Base-by-base conservation (phyloP, 495 filamentous ascomycete genomes). In the Penicillium desertorum region DNA sequence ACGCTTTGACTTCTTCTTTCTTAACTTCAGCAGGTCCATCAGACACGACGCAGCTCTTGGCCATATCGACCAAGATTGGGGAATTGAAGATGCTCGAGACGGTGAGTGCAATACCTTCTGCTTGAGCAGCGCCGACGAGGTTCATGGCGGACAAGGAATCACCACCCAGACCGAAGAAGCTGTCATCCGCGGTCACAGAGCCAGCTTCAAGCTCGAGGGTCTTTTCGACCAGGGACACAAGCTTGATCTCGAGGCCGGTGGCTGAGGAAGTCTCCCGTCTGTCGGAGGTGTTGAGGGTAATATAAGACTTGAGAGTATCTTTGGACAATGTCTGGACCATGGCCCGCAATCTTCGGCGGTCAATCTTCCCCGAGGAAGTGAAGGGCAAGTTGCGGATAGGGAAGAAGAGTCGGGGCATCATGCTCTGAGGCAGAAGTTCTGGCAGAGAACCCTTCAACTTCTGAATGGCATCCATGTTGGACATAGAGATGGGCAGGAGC, bases 381-480 rank as follows among this genome's bases (percentile, higher is more conserved):
- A 81, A 70, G 0, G 86, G 86, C 60, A 88, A 76, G 37, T 74
- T 68, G 22, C 67, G 67, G 1, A 88, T 61, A 0, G 85, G 83
- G 48, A 88, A 81, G 58, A 82, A 87, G 0, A 83, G 76, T 2
- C 80, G 74, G 5, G 86, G 86, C 17, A 88, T 75, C 85, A 88
- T 87, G 63, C 83, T 81, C 11, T 65, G 62, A 1, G 81, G 79
- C 3, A 81, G 57, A 9, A 65, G 34, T n/a, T 74, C 64, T 0
- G 60, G 61, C 3, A 81, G 55, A 8, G 70, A 70, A 3, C 45
- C 47, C 45, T 76, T 72, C 8, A 79, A 57, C 14, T 62, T 62
- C 39, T 73, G 68, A 16, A 78, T 65, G 19, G 59, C 59, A 42
- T 61, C 64, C 54, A 69, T 63, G 37, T 73, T 65, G 1, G 54